A percentile compares a stretch with the other conserved stretches of the same genome.
Evolutionary conservation across 2,329 filamentous ascomycete genomes (phyloP).

Genomic region (Fusarium redolens): DNA sequence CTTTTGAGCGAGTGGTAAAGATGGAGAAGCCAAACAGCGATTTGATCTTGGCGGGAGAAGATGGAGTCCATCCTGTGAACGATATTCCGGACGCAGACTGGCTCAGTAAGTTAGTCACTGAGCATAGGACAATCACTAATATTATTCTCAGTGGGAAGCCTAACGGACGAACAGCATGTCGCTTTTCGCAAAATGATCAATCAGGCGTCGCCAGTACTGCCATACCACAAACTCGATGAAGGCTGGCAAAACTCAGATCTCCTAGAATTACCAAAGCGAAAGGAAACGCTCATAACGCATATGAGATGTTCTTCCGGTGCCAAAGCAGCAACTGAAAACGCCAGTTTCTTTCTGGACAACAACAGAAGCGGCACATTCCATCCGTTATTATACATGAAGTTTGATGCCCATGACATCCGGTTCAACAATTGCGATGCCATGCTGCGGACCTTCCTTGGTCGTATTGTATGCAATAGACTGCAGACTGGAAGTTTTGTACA

Average conservation of each 20-base stretch:
- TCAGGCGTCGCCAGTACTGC: not conserved
- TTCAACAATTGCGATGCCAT: not conserved
- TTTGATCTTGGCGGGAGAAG: accelerated
- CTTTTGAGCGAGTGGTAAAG: not conserved
- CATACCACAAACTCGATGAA: accelerated
- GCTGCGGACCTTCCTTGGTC: not conserved
- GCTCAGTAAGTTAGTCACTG: not conserved
- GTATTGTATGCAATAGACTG: accelerated
- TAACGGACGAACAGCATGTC: accelerated
- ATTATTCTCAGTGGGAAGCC: accelerated
- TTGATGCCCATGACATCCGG: not conserved
- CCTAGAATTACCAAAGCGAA: accelerated
- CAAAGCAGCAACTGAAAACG: not conserved
- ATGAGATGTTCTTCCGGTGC: not conserved
- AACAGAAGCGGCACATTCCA: not conserved
- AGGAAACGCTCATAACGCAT: not conserved
- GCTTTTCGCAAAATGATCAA: not conserved
- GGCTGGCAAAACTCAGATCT: not conserved
- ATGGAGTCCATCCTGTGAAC: not conserved
- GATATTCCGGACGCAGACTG: not conserved
- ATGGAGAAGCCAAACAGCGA: not conserved
- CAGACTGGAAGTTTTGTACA: not conserved
- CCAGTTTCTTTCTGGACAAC: not conserved
- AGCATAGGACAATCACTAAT: accelerated
- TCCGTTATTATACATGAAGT: not conserved